Evolutionary conservation across 176 grass and related monocot species (phyloP).

Genomic region (Juncus inflexus): DNA sequence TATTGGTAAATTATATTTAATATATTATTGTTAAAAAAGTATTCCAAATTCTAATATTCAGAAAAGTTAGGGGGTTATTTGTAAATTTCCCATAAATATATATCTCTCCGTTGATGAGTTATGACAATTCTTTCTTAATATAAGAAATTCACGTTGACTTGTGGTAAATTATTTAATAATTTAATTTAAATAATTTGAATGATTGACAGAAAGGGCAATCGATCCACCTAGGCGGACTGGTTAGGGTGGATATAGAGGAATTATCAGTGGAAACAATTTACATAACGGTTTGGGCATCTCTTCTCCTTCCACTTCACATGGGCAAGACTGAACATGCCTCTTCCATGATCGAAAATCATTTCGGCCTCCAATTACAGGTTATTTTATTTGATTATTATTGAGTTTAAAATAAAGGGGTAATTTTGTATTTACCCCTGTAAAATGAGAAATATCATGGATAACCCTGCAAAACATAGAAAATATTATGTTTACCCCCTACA

Average conservation of each 20-base stretch:
- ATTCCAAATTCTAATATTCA: too few species aligned
- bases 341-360: constrained; percentile 52
- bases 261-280: constrained; percentile 55
- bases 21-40: too few species aligned
- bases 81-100: too few species aligned
- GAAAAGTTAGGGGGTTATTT: too few species aligned
- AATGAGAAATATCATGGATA: too few species aligned
- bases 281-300: constrained; percentile 78
- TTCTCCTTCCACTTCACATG: constrained; percentile 88
- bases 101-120: not conserved
- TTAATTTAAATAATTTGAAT: not conserved
- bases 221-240: constrained; percentile 74
- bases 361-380: constrained; percentile 77
- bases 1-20: too few species aligned
- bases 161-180: not conserved
- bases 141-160: not conserved
- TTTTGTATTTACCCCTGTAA: too few species aligned
- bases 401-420: too few species aligned
- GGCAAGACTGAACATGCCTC: constrained; percentile 65
- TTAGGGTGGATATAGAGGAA: constrained; percentile 62
- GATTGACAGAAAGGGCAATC: constrained; percentile 53
- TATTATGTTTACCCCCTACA: too few species aligned
- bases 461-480: too few species aligned
- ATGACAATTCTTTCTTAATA: not conserved
- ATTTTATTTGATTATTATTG: too few species aligned